These are phyloP conservation scores for Plectosphaerella cucumerina DNA, from an alignment of 2,329 filamentous ascomycete species.

Conservation along the genomic window DNA sequence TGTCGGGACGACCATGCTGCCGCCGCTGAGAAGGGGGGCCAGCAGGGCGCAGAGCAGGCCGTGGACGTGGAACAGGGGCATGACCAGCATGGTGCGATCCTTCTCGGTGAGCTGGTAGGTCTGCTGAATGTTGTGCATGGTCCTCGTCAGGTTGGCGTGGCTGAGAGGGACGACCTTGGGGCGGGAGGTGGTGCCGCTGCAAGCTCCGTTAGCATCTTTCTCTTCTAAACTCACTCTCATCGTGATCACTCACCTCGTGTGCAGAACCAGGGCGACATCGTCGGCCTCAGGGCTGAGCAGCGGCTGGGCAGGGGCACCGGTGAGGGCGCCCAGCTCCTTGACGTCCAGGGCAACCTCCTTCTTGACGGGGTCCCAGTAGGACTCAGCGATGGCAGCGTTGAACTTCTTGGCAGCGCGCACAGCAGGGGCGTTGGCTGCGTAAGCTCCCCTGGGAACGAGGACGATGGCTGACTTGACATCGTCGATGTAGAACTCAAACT, in stretches of 20 bases:
- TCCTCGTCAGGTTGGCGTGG: slow-evolving; percentile 74
- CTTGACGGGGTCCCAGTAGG: slow-evolving; percentile 66
- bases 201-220: neutral
- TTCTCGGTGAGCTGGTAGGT: slow-evolving; percentile 69
- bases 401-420: slow-evolving; percentile 76
- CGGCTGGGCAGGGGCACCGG: slow-evolving; percentile 33
- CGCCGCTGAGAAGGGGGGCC: slow-evolving; percentile 69
- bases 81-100: slow-evolving; percentile 81
- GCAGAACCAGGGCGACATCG: slow-evolving; percentile 76
- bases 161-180: slow-evolving; percentile 82
- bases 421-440: slow-evolving; percentile 61
- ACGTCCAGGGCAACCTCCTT: slow-evolving; percentile 71
- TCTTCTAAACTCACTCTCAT: neutral
- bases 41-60: slow-evolving; percentile 82
- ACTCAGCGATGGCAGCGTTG: slow-evolving; percentile 80
- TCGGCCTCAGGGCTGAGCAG: slow-evolving; percentile 57
- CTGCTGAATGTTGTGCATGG: slow-evolving; percentile 76
- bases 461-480: slow-evolving; percentile 77
- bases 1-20: slow-evolving; percentile 72
- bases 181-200: slow-evolving; percentile 72
- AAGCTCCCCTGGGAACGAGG: slow-evolving; percentile 69
- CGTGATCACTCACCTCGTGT: slow-evolving; percentile 53
- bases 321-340: slow-evolving; percentile 68
- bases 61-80: slow-evolving; percentile 89
- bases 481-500: slow-evolving; percentile 90